Percentiles rank a stretch among this genome's conserved stretches.
phyloP scores from a whole-genome alignment of 257 asterid species.

The Lavandula angustifolia region DNA sequence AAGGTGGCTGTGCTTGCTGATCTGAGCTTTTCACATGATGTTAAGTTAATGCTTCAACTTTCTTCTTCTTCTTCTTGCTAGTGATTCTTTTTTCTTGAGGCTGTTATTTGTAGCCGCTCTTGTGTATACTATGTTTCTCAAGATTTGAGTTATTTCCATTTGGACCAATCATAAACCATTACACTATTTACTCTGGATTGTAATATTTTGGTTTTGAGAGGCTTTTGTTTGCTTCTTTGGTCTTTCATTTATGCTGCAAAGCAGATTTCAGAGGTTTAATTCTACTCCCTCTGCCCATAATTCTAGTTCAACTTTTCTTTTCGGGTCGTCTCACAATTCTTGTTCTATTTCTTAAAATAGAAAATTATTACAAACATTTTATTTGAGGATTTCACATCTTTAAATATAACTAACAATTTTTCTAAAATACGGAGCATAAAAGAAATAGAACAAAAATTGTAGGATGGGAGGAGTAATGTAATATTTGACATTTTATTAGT shows the following conservation, averaged over 20 bases:
- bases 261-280: neutral
- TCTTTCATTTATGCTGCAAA: slow-evolving; percentile 24
- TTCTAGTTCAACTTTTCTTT: too few relatives aligned
- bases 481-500: neutral
- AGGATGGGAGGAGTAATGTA: too few relatives aligned
- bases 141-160: slow-evolving; percentile 24
- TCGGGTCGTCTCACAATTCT: too few relatives aligned
- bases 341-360: too few relatives aligned
- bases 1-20: slow-evolving; percentile 93
- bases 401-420: too few relatives aligned
- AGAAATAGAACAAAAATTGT: too few relatives aligned
- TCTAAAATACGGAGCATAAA: too few relatives aligned
- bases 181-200: slow-evolving; percentile 24
- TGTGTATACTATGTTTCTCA: slow-evolving; percentile 41
- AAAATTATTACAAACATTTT: too few relatives aligned
- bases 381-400: too few relatives aligned
- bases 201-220: slow-evolving; percentile 33
- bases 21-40: slow-evolving; percentile 24
- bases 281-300: too few relatives aligned
- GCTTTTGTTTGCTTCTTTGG: slow-evolving; percentile 20
- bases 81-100: slow-evolving; percentile 33
- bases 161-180: slow-evolving; percentile 13
- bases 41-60: slow-evolving; percentile 24
- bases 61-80: neutral
- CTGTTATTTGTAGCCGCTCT: slow-evolving; percentile 41